Conservation (phyloP, 2,329 filamentous ascomycete genomes). For the Sclerotinia sclerotiorum region DNA sequence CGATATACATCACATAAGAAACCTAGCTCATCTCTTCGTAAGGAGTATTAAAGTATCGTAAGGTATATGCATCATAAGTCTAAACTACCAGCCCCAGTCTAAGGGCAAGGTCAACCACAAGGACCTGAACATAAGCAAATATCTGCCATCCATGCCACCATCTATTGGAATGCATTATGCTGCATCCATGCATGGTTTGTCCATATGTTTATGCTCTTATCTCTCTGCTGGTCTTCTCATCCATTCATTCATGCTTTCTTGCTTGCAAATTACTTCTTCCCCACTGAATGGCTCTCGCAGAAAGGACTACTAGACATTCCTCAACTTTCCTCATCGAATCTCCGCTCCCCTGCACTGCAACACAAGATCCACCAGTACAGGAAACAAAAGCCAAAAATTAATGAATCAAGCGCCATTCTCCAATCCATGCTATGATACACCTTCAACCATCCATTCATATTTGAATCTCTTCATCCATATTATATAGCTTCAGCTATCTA, state of each 20-base stretch:
- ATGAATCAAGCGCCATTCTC: conserved; percentile 34
- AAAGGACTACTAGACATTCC: background rate
- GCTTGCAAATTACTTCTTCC: background rate
- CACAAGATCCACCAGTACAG: background rate
- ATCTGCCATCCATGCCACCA: background rate
- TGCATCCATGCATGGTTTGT: background rate
- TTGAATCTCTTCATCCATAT: background rate
- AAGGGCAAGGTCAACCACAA: background rate
- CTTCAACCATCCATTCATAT: background rate
- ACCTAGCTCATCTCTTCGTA: too few relatives aligned
- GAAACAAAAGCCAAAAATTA: conserved; percentile 19
- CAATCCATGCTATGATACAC: conserved; percentile 27
- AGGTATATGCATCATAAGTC: background rate
- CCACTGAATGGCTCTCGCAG: background rate
- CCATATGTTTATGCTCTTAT: background rate
- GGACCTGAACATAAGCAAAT: background rate
- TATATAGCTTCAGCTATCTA: conserved; percentile 18
- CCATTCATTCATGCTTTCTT: background rate
- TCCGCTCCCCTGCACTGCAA: background rate
- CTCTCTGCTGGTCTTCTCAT: too few relatives aligned
- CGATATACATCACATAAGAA: too few relatives aligned
- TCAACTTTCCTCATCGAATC: background rate
- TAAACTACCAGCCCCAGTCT: background rate
- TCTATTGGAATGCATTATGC: background rate
- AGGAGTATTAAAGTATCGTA: too few relatives aligned